Evolutionary conservation across 257 asterid genomes (phyloP), one percentile per base, ranked within the genome.

Genomic region (Ehretia macrophylla): DNA sequence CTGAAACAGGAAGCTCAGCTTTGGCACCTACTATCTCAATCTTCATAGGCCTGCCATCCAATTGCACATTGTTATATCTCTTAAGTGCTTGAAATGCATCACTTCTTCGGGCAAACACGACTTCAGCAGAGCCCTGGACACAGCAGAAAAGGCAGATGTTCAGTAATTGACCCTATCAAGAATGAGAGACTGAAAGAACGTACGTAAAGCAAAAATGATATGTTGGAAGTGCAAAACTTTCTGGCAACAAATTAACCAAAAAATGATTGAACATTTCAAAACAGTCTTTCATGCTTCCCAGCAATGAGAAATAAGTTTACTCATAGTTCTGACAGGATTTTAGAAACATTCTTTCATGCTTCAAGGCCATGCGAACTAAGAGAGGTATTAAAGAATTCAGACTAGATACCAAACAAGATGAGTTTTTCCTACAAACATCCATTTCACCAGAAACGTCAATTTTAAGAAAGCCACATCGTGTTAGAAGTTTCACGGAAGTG

Each of bases 21-120:
- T 75, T 84, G 61, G 75, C 63, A 45, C 90, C 88, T 64, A 81
- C 59, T 49, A 88, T 78, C 73, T 85, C 95, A 45, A 88, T 77
- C 86, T 88, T 91, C 95, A 85, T 85, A 18, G 95, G 95, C 77
- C 68, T 82, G 17, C 97, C 98, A 76, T 91, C 92, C 77, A 91
- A 72, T 48, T 88, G 95, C 35, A 88, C 95, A 38, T 86, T 84
- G 77, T 91, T 91, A 32, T 88, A 91, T 11, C 74, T 85, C 68
- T 74, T 82, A 5, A 79, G 69, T n/a, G 98, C 97, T 77, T 76
- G 87, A 59, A 91, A 70, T 21, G 95, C 97, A 79, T 91, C 95
- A 79, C 81, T 88, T 69, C 90, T 79, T 46, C 95, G 79, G 14
- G 80, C 78, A 73, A 82, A 88, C 32, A 88, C 66, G 40, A 91